Conservation (phyloP, 106 monocot genomes). For the Dioscorea dumetorum region DNA sequence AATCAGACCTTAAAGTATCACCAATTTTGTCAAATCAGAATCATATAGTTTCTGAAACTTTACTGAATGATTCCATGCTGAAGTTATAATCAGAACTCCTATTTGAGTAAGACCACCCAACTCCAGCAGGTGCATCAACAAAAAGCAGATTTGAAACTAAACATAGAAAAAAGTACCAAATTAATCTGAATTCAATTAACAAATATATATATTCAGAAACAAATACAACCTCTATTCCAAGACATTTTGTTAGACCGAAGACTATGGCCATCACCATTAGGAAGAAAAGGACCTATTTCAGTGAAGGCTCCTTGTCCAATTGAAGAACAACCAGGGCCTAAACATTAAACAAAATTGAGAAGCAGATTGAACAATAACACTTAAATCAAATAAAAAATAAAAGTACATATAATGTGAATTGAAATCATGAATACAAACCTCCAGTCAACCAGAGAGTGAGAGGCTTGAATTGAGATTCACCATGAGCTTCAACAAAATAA, state of each 20-base stretch:
- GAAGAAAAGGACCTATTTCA: too few species aligned
- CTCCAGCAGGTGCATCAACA: slow-evolving; percentile 97
- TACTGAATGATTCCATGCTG: slow-evolving; percentile 71
- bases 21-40: too few species aligned
- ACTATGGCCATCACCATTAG: too few species aligned
- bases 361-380: too few species aligned
- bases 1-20: too few species aligned
- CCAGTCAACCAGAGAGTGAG: slow-evolving; percentile 24
- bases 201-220: background rate
- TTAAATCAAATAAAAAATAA: too few species aligned
- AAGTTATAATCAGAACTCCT: slow-evolving; percentile 59
- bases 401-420: too few species aligned
- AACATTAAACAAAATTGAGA: too few species aligned
- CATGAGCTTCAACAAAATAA: slow-evolving; percentile 25
- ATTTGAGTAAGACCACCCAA: slow-evolving; percentile 99
- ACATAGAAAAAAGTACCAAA: background rate
- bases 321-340: too few species aligned
- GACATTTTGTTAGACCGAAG: too few species aligned
- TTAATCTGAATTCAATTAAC: background rate
- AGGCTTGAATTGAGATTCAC: slow-evolving; percentile 12
- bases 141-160: slow-evolving; percentile 87
- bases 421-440: slow-evolving; percentile 1
- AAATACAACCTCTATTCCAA: slow-evolving; percentile 22
- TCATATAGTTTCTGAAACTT: background rate
- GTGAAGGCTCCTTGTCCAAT: too few species aligned